Evolutionary conservation across 2,329 filamentous ascomycete species (phyloP), one percentile per base, ranked within the genome.

Genomic region (Talaromyces sp.): DNA sequence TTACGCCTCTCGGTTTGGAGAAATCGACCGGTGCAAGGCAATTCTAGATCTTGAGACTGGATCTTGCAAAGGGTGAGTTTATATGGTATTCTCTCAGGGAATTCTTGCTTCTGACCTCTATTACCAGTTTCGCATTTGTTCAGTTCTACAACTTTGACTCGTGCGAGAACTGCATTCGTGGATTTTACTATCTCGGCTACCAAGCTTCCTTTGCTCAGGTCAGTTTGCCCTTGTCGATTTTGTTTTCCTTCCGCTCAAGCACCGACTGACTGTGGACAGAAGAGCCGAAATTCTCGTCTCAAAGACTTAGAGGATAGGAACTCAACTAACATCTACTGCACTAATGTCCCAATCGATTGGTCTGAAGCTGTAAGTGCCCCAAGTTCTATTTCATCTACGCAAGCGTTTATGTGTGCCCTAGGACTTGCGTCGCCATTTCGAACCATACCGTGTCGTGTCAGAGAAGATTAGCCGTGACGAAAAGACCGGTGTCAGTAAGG

Each of bases 291-390:
- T 77, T 93, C 93, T 67, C 92, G 96, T 69, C 89, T 99, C 70
- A 98, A 99, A 83, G 93, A 95, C 53, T 91, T 98, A 71, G 90
- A 93, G 60, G 93, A 99, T 71, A 90, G 90, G 58, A 72, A 78
- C 49, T 98, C 96, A 54, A 98, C 95, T 66, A 99, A 99, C 74
- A 85, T 99, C 65, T 99, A 99, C 77, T 93, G 98, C 65, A 99
- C 96, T 30, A 99, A 98, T 77, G 85, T 99, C 52, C 95, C 95
- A 39, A 93, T 93, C 77, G 86, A 88, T 65, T 87, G 96, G 83
- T 96, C 91, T 58, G 96, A 99, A 81, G 88, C 91, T 69, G 92
- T 93, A 77, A 73, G 88, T 57, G 25, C 19, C 19, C 32, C 4
- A 10, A 32, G 7, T 19, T 44, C 33, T 53, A 19, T 5, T 11